Evolutionary conservation across 106 monocot species (phyloP).

Genomic region (Dendrobium chrysotoxum): DNA sequence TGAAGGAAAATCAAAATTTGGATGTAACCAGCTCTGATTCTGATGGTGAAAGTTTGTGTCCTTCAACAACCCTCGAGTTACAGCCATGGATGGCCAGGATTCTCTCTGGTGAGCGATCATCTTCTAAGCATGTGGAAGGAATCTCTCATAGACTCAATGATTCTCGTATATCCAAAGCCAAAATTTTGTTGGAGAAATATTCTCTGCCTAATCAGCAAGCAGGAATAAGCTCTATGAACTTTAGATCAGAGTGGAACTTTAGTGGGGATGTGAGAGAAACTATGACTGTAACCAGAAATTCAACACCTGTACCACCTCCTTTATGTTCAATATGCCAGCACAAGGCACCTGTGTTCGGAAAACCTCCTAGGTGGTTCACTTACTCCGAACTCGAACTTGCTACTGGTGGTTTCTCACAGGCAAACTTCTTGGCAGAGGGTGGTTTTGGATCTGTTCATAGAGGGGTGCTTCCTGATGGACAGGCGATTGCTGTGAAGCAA

Average conservation of each 20-base stretch:
- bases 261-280: conserved; percentile 50
- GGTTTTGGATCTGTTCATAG: conserved; percentile 86
- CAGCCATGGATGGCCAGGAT: conserved; percentile 42
- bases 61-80: conserved; percentile 20
- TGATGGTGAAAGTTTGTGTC: conserved; percentile 25
- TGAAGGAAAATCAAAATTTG: conserved; percentile 14
- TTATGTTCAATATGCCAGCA: conserved; percentile 85
- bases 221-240: conserved; percentile 17
- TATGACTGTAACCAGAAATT: conserved; percentile 32
- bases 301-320: conserved; percentile 61
- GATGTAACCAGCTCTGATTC: conserved; percentile 42
- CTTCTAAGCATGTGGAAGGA: conserved; percentile 23
- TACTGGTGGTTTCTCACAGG: conserved; percentile 67
- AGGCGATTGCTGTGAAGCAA: conserved; percentile 75
- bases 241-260: conserved; percentile 27
- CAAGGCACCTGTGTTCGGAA: conserved; percentile 73
- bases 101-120: conserved; percentile 13
- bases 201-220: conserved; percentile 23
- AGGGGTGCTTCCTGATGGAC: conserved; percentile 67
- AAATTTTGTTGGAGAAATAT: conserved; percentile 31
- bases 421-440: conserved; percentile 85
- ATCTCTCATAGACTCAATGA: conserved; percentile 22
- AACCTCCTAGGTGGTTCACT: conserved; percentile 75
- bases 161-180: conserved; percentile 22
- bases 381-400: conserved; percentile 74